A percentile compares a stretch with the other conserved stretches of the same genome.
phyloP scores from a whole-genome alignment of 1,284 basidiomycete genomes.

The Irpex rosettiformis region DNA sequence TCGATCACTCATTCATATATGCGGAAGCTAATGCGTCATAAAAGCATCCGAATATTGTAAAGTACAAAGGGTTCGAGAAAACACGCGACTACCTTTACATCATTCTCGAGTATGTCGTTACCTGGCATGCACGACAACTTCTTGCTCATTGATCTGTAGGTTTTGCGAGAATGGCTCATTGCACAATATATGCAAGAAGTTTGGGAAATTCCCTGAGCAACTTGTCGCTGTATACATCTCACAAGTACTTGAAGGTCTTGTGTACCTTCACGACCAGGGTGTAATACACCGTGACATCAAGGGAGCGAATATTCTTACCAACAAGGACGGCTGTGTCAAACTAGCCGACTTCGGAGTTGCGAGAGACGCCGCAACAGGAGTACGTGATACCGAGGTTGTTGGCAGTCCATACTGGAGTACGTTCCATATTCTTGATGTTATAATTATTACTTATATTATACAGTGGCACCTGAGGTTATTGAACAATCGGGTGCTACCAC shows the following conservation, averaged over 20 bases:
- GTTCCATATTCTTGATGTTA: conserved; percentile 27
- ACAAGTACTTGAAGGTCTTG: conserved; percentile 88
- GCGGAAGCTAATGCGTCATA: background rate
- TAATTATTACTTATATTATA: background rate
- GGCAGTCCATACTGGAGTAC: conserved; percentile 97
- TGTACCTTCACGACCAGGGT: conserved; percentile 96
- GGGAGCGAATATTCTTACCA: conserved; percentile 96
- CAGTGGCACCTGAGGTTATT: conserved; percentile 97
- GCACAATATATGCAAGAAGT: conserved; percentile 92
- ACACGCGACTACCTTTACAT: conserved; percentile 94
- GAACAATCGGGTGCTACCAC: conserved; percentile 96
- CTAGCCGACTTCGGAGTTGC: conserved; percentile 94
- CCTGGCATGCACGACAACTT: background rate
- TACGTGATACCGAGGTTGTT: conserved; percentile 85
- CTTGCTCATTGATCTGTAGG: conserved; percentile 34
- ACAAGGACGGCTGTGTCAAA: conserved; percentile 96
- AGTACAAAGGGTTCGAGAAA: conserved; percentile 98
- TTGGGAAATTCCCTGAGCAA: conserved; percentile 97
- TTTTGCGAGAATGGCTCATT: conserved; percentile 98
- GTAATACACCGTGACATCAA: conserved; percentile 99
- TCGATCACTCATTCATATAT: background rate
- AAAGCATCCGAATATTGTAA: conserved; percentile 94
- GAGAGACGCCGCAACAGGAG: conserved; percentile 66
- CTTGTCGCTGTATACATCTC: conserved; percentile 96
- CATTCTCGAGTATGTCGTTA: conserved; percentile 73